Evolutionary conservation across 176 grass and related monocot genomes (phyloP).

Genomic region (Lolium perenne): DNA sequence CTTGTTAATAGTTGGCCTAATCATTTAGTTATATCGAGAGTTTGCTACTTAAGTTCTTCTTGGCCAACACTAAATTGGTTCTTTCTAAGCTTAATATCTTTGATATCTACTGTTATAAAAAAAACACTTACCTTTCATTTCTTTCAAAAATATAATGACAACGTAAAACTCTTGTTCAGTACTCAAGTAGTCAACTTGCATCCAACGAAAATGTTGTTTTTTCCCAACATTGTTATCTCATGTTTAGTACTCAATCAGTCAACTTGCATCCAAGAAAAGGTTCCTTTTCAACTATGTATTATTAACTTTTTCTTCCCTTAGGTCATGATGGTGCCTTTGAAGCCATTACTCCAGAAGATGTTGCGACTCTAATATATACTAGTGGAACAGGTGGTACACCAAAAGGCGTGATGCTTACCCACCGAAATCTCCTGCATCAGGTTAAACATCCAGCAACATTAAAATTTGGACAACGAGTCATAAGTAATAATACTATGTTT

Average conservation of each 20-base stretch:
- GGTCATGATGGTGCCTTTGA: slow-evolving; percentile 55
- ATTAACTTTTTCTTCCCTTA: slow-evolving; percentile 36
- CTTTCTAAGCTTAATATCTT: slow-evolving; percentile 2
- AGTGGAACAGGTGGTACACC: slow-evolving; percentile 92
- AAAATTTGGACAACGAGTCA: slow-evolving; percentile 16
- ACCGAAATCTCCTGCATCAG: slow-evolving; percentile 95
- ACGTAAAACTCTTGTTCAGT: slow-evolving; percentile 6
- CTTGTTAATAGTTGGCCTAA: neutral
- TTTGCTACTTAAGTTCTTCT: neutral
- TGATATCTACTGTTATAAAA: slow-evolving; percentile 24
- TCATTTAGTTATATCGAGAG: slow-evolving; percentile 14
- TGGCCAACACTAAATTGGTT: neutral
- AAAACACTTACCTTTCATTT: slow-evolving; percentile 19
- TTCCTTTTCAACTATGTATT: neutral
- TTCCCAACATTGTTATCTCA: neutral
- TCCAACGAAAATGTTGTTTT: slow-evolving; percentile 14
- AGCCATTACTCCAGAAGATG: slow-evolving; percentile 76
- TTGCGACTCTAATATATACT: slow-evolving; percentile 96
- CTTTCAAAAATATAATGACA: neutral
- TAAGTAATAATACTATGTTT: slow-evolving; percentile 19
- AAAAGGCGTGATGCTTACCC: slow-evolving; percentile 96
- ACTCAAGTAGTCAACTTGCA: slow-evolving; percentile 33
- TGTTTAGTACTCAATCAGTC: slow-evolving; percentile 17
- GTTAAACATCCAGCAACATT: slow-evolving; percentile 41
- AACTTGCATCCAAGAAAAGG: slow-evolving; percentile 19